Evolutionary conservation across 2,329 filamentous ascomycete genomes (phyloP).

Genomic region (Penicillium sp.): DNA sequence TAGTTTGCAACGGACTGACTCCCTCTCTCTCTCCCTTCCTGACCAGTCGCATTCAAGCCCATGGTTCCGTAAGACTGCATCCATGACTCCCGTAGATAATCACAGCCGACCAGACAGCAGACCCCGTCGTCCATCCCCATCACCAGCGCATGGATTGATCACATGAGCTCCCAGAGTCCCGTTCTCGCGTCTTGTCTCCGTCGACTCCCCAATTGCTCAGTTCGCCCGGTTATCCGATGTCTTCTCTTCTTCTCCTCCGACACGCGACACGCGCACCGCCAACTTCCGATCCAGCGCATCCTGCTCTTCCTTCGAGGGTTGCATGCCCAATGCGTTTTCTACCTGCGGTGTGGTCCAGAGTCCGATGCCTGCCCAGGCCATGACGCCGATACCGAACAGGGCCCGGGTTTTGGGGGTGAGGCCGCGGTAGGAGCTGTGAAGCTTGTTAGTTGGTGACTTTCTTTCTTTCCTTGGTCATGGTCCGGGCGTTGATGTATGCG

Average conservation of each 20-base stretch:
- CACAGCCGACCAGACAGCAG: neutral
- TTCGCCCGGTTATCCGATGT: slow-evolving; percentile 11
- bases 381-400: slow-evolving; percentile 62
- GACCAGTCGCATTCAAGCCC: slow-evolving; percentile 2
- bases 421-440: slow-evolving; percentile 57
- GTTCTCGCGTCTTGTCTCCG: neutral
- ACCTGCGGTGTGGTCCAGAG: slow-evolving; percentile 64
- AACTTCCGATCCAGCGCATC: slow-evolving; percentile 49
- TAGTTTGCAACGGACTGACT: neutral
- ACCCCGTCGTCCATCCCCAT: neutral
- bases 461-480: neutral
- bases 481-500: neutral
- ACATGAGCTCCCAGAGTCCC: neutral
- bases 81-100: neutral
- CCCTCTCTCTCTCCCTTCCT: neutral
- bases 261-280: slow-evolving; percentile 28
- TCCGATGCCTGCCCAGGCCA: slow-evolving; percentile 66
- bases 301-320: slow-evolving; percentile 64
- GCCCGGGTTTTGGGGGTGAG: slow-evolving; percentile 63
- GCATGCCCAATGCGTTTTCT: slow-evolving; percentile 64
- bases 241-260: slow-evolving; percentile 23
- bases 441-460: neutral
- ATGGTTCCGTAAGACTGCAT: neutral
- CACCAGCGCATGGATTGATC: neutral
- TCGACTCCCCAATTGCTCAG: slow-evolving; percentile 6